Evolutionary conservation across 1,139 yeast genomes (phyloP), one percentile per base, ranked within the genome.

Genomic region (Saccharomyces uvarum): DNA sequence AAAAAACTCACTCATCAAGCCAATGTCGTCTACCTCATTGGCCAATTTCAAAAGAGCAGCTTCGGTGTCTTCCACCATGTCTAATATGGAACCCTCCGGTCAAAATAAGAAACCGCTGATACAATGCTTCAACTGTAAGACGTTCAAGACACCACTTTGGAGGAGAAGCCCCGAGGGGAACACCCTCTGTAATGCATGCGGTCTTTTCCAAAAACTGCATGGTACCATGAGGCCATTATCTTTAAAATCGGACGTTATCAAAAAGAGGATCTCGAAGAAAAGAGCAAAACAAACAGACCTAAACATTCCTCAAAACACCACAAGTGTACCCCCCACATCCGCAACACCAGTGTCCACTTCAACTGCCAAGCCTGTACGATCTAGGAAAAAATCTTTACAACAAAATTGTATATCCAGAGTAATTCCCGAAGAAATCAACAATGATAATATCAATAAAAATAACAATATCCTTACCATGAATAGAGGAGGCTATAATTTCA

Each of bases 111-210:
- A 68, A 54, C 67, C 69, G 9, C 66, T 63, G 14, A 59, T 70
- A 7, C 74, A 70, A 54, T 93, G 98, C 72, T 85, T 87, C 55
- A 93, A 93, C 72, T 93, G 99, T 73, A 87, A 88, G 64, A 93
- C 99, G 0, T 86, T 82, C 62, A 91, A 95, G 47, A 93, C 99
- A 0, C 98, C 99, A 1, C 74, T 93, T 29, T 93, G 99, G 99
- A 80, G 99, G 68, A 78, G 98, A 58, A 95, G 91, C 69, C 90
- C 95, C 28, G 88, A 87, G 29, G 98, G 98, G 9, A 89, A 90
- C 67, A 96, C 96, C 1, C 74, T 93, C 58, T 93, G 98, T 71
- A 93, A 93, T 71, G 98, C 99, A 0, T 93, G 99, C 74, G 99
- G 98, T 0, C 76, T 93, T 57, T 93, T 93, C 68, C 81, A 88